Conservation (phyloP, 1,284 basidiomycete species). For the Ceratobasidium sp. region DNA sequence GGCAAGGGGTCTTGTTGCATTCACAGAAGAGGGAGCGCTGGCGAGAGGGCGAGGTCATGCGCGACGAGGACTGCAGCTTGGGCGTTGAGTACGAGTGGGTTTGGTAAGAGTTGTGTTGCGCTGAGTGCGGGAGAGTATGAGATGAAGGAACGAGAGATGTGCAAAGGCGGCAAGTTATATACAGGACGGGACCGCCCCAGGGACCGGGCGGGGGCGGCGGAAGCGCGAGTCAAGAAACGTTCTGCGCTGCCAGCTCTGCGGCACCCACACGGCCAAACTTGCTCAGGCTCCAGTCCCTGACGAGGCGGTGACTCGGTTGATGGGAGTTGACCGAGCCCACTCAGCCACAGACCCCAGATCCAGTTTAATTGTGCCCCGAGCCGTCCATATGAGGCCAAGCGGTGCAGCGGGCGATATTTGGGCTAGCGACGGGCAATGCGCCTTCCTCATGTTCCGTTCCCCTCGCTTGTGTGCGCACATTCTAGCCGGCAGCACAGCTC, state of each 20-base stretch:
- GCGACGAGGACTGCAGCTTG: neutral
- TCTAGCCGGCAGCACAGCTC: neutral
- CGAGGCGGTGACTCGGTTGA: neutral
- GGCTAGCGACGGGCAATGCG: neutral
- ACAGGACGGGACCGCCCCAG: neutral
- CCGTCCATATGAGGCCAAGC: neutral
- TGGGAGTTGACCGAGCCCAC: neutral
- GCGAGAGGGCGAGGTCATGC: slow-evolving; percentile 11
- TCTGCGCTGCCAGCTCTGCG: too few relatives aligned
- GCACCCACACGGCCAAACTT: neutral
- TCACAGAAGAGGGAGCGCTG: slow-evolving; percentile 12
- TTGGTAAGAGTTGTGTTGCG: neutral
- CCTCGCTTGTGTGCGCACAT: neutral
- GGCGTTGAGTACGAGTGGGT: too few relatives aligned
- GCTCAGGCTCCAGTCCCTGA: slow-evolving; percentile 1
- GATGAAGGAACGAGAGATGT: neutral
- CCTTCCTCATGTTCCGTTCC: slow-evolving; percentile 1
- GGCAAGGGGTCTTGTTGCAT: slow-evolving; percentile 14
- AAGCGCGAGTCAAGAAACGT: neutral
- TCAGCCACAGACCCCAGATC: slow-evolving; percentile 1
- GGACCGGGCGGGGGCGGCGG: neutral
- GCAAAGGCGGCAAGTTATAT: neutral
- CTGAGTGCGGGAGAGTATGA: neutral
- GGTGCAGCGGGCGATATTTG: slow-evolving; percentile 8
- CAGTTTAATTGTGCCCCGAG: neutral